Evolutionary conservation across 78 protist genomes (phyloP).

Genomic region (Diacronema lutheri): DNA sequence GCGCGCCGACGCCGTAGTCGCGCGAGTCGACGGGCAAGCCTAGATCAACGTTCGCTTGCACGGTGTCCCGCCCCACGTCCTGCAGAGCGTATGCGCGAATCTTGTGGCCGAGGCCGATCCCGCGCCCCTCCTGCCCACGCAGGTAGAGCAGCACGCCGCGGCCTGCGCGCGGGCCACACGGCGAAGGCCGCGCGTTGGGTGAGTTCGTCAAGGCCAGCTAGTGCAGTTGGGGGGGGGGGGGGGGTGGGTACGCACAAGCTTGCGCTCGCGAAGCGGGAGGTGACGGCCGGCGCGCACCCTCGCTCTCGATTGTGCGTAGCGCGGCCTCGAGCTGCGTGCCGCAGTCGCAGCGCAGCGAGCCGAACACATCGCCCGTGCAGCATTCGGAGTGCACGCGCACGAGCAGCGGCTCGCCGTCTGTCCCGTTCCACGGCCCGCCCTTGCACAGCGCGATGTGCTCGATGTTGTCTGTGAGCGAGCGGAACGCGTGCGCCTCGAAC

Average conservation of each 20-base stretch:
- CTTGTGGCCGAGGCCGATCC: conserved; percentile 5
- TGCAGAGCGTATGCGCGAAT: conserved; percentile 1
- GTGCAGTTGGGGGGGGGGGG: too few species aligned
- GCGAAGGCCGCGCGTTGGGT: too few species aligned
- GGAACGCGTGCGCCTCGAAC: neutral
- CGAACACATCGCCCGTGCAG: conserved; percentile 19
- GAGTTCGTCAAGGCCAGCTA: too few species aligned
- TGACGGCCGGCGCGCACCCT: neutral
- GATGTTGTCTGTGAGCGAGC: neutral
- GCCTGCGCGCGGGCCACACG: neutral
- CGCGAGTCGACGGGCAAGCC: conserved; percentile 9
- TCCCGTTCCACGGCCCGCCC: neutral
- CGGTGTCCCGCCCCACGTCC: neutral
- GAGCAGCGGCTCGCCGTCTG: neutral
- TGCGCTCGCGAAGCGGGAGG: too few species aligned
- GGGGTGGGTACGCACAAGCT: too few species aligned
- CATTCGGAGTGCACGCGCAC: conserved; percentile 25
- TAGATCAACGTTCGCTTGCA: neutral
- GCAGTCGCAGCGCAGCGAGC: conserved; percentile 18
- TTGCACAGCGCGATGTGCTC: neutral
- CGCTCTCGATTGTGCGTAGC: neutral
- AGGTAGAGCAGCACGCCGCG: neutral
- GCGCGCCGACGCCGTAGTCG: conserved; percentile 15
- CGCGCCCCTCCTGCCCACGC: conserved; percentile 25
- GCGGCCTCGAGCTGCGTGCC: conserved; percentile 15